phyloP scores from a whole-genome alignment of 1,139 yeast species.

The Debaryomyces coudertii region DNA sequence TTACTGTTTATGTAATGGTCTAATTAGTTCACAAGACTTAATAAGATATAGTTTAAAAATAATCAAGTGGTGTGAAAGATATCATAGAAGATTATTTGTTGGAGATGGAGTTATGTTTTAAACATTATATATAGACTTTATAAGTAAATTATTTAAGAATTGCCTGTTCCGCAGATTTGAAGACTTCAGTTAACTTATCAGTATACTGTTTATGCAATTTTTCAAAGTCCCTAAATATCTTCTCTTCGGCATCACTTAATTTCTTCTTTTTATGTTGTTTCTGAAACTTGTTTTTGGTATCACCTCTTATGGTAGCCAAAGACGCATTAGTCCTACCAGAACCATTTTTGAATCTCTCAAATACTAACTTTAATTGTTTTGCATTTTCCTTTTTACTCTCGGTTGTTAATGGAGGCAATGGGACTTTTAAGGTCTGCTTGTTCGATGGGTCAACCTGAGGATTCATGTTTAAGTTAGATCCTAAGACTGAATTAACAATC shows the following conservation, averaged over 20 bases:
- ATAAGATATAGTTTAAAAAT: conserved; percentile 37
- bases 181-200: conserved; percentile 58
- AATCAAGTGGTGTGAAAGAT: conserved; percentile 45
- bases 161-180: conserved; percentile 62
- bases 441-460: conserved; percentile 77
- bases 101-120: conserved; percentile 30
- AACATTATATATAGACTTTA: conserved; percentile 6
- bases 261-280: conserved; percentile 47
- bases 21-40: conserved; percentile 32
- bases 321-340: conserved; percentile 42
- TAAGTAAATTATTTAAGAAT: conserved; percentile 30
- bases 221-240: conserved; percentile 62
- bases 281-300: conserved; percentile 60
- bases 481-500: conserved; percentile 70
- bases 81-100: conserved; percentile 38
- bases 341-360: conserved; percentile 66
- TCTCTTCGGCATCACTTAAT: conserved; percentile 58
- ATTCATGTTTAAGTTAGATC: conserved; percentile 70
- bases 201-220: conserved; percentile 64
- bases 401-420: conserved; percentile 74
- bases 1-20: conserved; percentile 40
- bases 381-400: conserved; percentile 64
- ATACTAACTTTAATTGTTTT: conserved; percentile 62
- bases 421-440: conserved; percentile 71
- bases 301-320: conserved; percentile 64